A percentile compares a stretch with the other conserved stretches of the same genome.
phyloP scores from a whole-genome alignment of 352 stramenopile genomes.

The Phytophthora pseudosyringae region DNA sequence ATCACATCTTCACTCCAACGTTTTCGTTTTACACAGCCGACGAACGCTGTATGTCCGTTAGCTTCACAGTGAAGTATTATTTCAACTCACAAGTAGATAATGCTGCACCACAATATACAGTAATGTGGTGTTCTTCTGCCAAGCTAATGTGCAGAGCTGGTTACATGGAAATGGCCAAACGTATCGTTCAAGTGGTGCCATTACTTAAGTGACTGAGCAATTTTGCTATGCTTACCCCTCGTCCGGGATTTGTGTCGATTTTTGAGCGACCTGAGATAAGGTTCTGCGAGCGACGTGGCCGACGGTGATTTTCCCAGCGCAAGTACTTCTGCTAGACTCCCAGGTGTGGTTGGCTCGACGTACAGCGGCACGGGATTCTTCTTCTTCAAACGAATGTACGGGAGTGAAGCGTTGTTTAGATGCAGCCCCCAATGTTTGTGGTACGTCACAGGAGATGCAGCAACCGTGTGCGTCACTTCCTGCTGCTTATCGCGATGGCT shows the following conservation, averaged over 20 bases:
- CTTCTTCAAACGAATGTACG: constrained; percentile 79
- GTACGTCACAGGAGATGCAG: constrained; percentile 21
- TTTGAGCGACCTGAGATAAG: constrained; percentile 84
- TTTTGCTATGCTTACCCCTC: constrained; percentile 14
- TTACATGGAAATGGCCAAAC: too few species aligned
- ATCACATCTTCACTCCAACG: constrained; percentile 21
- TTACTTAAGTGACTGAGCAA: constrained; percentile 7
- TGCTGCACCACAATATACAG: constrained; percentile 24
- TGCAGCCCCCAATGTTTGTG: constrained; percentile 63
- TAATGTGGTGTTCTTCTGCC: background rate
- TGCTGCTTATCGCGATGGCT: constrained; percentile 23
- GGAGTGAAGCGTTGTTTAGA: constrained; percentile 62
- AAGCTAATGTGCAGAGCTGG: too few species aligned
- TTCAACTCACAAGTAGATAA: constrained; percentile 22
- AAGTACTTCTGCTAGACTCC: constrained; percentile 19
- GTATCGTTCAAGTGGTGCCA: constrained; percentile 1
- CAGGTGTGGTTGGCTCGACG: constrained; percentile 24
- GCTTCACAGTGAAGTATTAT: constrained; percentile 30
- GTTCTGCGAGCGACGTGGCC: constrained; percentile 40
- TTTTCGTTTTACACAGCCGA: constrained; percentile 24
- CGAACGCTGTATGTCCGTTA: constrained; percentile 25
- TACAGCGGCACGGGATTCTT: constrained; percentile 41
- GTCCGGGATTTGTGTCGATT: constrained; percentile 41
- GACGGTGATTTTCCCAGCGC: constrained; percentile 3
- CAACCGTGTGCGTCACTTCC: constrained; percentile 9